phyloP scores from a whole-genome alignment of 257 asterid genomes.

The Penstemon barbatus region DNA sequence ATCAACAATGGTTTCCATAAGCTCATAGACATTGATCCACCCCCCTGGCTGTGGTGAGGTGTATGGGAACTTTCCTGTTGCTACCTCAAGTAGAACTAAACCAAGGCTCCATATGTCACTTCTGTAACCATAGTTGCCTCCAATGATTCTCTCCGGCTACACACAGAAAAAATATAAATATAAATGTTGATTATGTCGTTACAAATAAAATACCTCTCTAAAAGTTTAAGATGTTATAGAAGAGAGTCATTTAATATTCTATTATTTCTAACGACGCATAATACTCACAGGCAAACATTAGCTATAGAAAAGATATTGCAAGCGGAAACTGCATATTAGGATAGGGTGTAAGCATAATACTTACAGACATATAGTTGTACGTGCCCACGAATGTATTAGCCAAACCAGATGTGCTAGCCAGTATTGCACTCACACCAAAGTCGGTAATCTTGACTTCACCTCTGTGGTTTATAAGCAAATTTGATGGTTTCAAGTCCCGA shows the following conservation, averaged over 20 bases:
- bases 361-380: constrained; percentile 98
- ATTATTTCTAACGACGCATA: too few species aligned
- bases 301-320: background rate
- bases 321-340: background rate
- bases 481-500: constrained; percentile 94
- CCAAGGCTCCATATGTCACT: constrained; percentile 99
- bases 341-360: constrained; percentile 33
- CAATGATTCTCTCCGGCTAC: constrained; percentile 94
- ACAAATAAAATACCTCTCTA: too few species aligned
- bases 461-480: constrained; percentile 86
- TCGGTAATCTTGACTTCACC: constrained; percentile 99
- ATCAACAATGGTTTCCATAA: constrained; percentile 87
- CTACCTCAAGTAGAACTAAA: constrained; percentile 87
- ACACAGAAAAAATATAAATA: constrained; percentile 19
- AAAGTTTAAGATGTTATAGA: too few species aligned
- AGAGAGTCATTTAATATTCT: too few species aligned
- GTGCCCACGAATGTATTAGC: constrained; percentile 98
- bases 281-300: constrained; percentile 9
- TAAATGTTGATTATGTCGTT: background rate
- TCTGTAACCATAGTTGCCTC: constrained; percentile 71
- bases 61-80: constrained; percentile 83
- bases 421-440: constrained; percentile 92
- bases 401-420: constrained; percentile 78
- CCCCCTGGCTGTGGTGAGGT: constrained; percentile 84
- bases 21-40: constrained; percentile 84